A percentile compares a stretch with the other conserved stretches of the same genome.
Conservation (phyloP, 139 green algal species). For the Chlorella vulgaris region DNA sequence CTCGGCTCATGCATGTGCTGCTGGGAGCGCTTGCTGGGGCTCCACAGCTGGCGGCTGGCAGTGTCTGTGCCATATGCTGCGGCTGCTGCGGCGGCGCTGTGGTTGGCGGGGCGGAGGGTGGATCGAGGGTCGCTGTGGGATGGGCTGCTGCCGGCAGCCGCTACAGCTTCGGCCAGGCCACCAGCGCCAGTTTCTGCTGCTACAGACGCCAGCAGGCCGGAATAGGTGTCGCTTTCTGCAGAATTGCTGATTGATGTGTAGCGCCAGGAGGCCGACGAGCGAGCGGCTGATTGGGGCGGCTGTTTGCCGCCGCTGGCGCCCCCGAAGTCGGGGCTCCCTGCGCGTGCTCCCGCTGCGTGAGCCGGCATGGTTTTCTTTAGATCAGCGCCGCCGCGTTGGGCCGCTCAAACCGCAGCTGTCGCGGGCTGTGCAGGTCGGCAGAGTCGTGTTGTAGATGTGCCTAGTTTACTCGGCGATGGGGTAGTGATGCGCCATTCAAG, state of each 20-base stretch:
- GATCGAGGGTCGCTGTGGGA: background rate
- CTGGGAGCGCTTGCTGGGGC: slow-evolving; percentile 20
- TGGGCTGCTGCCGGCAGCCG: background rate
- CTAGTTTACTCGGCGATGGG: no score
- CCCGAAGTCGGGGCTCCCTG: no score
- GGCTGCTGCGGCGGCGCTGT: background rate
- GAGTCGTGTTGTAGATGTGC: no score
- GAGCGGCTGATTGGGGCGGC: no score
- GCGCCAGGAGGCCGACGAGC: slow-evolving; percentile 1
- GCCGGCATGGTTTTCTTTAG: no score
- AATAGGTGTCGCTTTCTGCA: slow-evolving; percentile 3
- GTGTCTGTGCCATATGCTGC: background rate
- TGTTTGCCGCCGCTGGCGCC: no score
- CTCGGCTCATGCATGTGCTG: background rate
- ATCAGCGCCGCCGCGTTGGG: no score
- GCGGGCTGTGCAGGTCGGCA: no score
- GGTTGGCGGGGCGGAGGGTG: no score
- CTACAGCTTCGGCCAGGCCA: background rate
- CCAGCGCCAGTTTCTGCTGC: background rate
- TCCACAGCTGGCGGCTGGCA: slow-evolving; percentile 16
- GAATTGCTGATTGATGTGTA: background rate
- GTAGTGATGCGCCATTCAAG: no score
- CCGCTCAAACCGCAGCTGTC: no score
- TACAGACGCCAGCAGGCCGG: background rate
- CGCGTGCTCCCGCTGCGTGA: no score